Base-by-base conservation (phyloP, 345 rosid genomes). In the Salix purpurea region DNA sequence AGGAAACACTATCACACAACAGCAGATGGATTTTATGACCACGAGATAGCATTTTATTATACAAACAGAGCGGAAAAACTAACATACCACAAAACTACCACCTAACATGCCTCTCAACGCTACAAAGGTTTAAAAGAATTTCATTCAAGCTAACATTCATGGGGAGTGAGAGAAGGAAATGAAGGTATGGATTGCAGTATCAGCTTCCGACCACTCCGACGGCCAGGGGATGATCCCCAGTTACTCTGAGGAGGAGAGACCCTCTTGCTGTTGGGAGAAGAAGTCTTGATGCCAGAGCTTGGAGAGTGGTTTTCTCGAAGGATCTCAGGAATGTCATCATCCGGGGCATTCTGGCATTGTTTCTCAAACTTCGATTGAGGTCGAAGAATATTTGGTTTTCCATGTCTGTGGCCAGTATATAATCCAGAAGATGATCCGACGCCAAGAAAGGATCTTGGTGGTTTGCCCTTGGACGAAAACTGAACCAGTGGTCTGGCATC, bases 261-360 rank as follows among this genome's bases (percentile, higher is more conserved):
- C 90, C 99, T 92, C 90, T 94, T 96, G 81, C 94, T 84, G 85
- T 94, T 96, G 50, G 99, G 99, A 73, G 98, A 94, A 42, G 82
- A 77, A 15, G 89, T 85, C 86, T 91, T 96, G 69, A 87, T 65
- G 69, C 80, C 86, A 4, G 86, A 48, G 24, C 65, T 75, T 5
- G 97, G 92, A 54, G 94, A 74, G 65, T 67, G 52, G 78, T 78
- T 83, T 71, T 81, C 87, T 71, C 69, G 82, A 5, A 96, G 91
- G 78, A 89, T 83, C 74, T 91, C 93, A 0, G 97, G 97, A 81
- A 91, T 86, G 67, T 87, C 85, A 3, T 90, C 92, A 44, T 90
- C 97, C 9, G 79, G 67, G 39, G 78, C 71, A 19, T 74, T 73
- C 79, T 87, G 87, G 37, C 84, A 78, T 65, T 82, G 89, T 82